phyloP scores from a whole-genome alignment of 148 eudicot genomes.

The Polygonum maritimum region DNA sequence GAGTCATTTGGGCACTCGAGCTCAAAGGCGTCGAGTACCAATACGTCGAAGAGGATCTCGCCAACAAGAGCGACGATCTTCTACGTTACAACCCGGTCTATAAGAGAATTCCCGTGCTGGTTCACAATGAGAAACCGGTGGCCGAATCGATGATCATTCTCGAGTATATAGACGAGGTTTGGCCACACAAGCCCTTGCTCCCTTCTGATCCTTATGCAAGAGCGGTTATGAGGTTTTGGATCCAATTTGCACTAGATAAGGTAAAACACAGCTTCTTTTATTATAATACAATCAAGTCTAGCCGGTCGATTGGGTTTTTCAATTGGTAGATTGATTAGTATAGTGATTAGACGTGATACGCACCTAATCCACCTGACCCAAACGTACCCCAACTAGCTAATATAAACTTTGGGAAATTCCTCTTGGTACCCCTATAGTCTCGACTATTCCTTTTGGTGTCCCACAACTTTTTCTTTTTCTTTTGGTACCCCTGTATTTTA shows the following conservation, averaged over 20 bases:
- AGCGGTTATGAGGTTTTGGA: slow-evolving; percentile 25
- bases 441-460: no score
- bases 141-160: slow-evolving; percentile 23
- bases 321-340: neutral
- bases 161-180: slow-evolving; percentile 21
- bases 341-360: neutral
- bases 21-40: slow-evolving; percentile 9
- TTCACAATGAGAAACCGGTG: slow-evolving; percentile 17
- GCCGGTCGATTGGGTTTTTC: no score
- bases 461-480: no score
- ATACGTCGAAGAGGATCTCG: slow-evolving; percentile 16
- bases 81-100: slow-evolving; percentile 18
- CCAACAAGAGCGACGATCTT: slow-evolving; percentile 17
- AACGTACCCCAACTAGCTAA: no score
- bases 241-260: slow-evolving; percentile 19
- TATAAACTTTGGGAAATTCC: no score
- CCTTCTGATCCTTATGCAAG: slow-evolving; percentile 18
- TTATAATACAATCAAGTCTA: neutral
- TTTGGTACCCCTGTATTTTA: no score
- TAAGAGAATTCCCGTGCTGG: slow-evolving; percentile 19
- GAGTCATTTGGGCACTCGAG: neutral
- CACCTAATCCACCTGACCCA: no score
- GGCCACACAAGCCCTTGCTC: slow-evolving; percentile 25
- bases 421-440: no score
- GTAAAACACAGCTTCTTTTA: neutral